Evolutionary conservation across 169 alveolate species (phyloP), one percentile per base, ranked within the genome.

Genomic region (Plasmodium sp.): DNA sequence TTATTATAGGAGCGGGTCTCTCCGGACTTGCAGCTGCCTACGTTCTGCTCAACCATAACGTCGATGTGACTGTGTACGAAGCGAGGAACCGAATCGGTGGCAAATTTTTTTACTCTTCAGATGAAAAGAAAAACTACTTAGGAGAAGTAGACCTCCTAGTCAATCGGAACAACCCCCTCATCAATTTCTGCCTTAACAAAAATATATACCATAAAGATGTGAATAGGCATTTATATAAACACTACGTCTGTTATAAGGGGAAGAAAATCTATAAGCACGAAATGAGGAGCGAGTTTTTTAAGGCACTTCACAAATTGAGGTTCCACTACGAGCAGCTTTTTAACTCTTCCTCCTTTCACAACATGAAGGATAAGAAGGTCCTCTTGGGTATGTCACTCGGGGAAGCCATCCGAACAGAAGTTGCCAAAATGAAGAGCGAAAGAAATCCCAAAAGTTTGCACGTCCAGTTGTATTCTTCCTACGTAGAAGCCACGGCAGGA

Each of bases 21-120:
- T 56, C 94, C 2, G 94, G 94, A 5, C 77, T 90, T 14, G 48
- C 94, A 33, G 94, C 94, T 56, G 94, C 94, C 80, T 90, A 90
- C 45, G 82, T 90, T 2, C n/a, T 90, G 14, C 73, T 67, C 31
- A 90, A 54, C n/a, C 62, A 90, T 81, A 79, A 90, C 67, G 72
- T 90, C 0, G 94, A 90, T 39, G 91, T 90, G 10, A 81, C 83
- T 6, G 56, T 90, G 22, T 90, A 90, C 67, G 94, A 90, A 80
- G 94, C 94, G 34, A 31, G 94, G 18, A 90, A 81, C 73, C 1
- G 94, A 80, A 43, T 90, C 58, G 94, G 94, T 18, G 94, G 94
- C 5, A 90, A 80, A 12, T 90, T 36, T 90, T n/a, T 80, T 22
- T 80, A 22, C 45, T 90, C 94, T 12, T 41, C 45, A 3, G 43